Evolutionary conservation across 805 yeast genomes (phyloP), one percentile per base, ranked within the genome.

Genomic region (Candida piceae): DNA sequence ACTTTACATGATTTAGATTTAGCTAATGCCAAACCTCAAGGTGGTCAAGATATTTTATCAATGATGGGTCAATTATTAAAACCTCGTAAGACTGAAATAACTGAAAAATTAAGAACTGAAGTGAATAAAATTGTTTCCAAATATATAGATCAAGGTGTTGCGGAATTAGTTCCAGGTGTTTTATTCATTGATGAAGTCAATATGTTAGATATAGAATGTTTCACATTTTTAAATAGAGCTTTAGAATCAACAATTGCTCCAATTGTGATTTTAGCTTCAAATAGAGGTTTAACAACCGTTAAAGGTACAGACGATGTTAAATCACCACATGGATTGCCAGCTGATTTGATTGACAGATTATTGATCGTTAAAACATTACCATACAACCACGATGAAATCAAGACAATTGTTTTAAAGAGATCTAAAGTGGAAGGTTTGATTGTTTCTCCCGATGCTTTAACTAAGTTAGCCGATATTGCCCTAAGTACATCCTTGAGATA

Each of bases 131-230:
- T 93, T 66, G 96, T 93, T 36, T 95, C 94, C 16, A 97, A 93
- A 65, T 93, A 97, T 95, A 87, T 84, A 55, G 97, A 93, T 66
- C 97, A 93, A 70, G 97, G 98, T 42, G 93, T 93, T 63, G 98
- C 98, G 9, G 94, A 90, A 60, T 87, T 93, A 47, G 87, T 87
- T 29, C 97, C 98, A 11, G 99, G 99, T 52, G 99, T 93, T 13
- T 69, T 93, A 52, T 93, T 93, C 63, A 93, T 93, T 51, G 99
- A 93, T 64, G 99, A 93, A 67, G 97, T 89, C 30, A 94, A 93
- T 67, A 93, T 93, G 98, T 72, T 93, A 52, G 98, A 93, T 59
- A 82, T 93, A 45, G 99, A 93, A 70, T 86, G 95, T 60, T 93
- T 93, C 68, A 86, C 98, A 10, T 93, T 85, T 61, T 70, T 93